Evolutionary conservation across 257 asterid species (phyloP).

Genomic region (Orobanche coerulescens): DNA sequence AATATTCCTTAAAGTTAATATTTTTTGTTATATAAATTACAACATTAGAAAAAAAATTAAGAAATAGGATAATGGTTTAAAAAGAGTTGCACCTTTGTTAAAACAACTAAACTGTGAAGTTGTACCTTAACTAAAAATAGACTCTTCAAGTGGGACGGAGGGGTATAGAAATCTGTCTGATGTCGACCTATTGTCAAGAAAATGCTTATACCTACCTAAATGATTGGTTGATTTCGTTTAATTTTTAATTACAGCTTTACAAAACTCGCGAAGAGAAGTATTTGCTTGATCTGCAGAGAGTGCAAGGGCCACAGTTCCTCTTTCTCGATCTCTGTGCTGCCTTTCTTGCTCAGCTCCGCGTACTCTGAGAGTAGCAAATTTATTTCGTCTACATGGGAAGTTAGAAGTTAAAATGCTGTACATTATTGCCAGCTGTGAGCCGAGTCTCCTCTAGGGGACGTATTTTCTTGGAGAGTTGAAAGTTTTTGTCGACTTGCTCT

Average conservation of each 20-base stretch:
- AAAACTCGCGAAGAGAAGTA: constrained; percentile 83
- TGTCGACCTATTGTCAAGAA: too few relatives aligned
- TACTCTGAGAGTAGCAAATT: constrained; percentile 34
- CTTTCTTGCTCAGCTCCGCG: constrained; percentile 81
- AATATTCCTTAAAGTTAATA: too few relatives aligned
- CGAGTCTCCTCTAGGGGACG: constrained; percentile 19
- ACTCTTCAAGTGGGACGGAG: too few relatives aligned
- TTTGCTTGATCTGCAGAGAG: constrained; percentile 81
- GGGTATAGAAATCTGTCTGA: too few relatives aligned
- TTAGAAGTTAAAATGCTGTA: constrained; percentile 33
- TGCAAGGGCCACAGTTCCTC: constrained; percentile 78
- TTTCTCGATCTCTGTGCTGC: constrained; percentile 89
- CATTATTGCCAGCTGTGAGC: constrained; percentile 22
- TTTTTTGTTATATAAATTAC: too few relatives aligned
- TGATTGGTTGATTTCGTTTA: not conserved
- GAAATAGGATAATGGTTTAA: too few relatives aligned
- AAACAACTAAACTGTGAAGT: too few relatives aligned
- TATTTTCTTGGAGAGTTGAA: constrained; percentile 29
- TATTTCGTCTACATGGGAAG: constrained; percentile 12
- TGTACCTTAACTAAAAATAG: too few relatives aligned
- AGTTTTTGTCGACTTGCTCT: constrained; percentile 23
- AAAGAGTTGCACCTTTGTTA: too few relatives aligned
- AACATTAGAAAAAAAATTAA: too few relatives aligned
- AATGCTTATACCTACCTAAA: too few relatives aligned
- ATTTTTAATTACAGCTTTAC: constrained; percentile 71